Evolutionary conservation across 371 early-diverging fungal genomes (phyloP), one percentile per base, ranked within the genome.

Genomic region (Neoconidiobolus thromboides): DNA sequence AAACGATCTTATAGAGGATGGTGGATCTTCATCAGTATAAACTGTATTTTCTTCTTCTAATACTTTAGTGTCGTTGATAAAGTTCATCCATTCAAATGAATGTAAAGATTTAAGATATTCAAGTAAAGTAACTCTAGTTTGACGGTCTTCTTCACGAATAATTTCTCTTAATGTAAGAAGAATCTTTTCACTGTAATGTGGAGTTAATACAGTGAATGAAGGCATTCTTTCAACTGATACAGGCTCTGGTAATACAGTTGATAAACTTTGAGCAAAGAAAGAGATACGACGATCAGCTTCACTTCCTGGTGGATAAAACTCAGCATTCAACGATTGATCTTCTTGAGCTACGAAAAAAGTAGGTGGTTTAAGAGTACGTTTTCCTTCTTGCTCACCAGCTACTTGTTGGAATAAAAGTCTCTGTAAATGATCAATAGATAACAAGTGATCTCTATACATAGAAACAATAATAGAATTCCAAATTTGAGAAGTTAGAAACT

Each of bases 381-480:
- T 78, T 57, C 79, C 81, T 46, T 57, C 57, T 60, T 81, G 80
- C 46, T 87, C 85, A 59, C 70, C 67, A 44, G 65, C 44, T 2
- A 43, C 60, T 70, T 87, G 82, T 66, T 83, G 82, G 65, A 87
- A 92, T 2, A 90, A 68, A 62, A 91, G 71, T 60, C 79, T 72
- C 56, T 86, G 81, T 4, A 86, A 78, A 61, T 85, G 85, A 56
- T 89, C 86, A 12, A 81, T 78, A 0, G 87, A 85, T 39, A 92
- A 68, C 36, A 85, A 70, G 68, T 90, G 89, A 60, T 90, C 91
- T 15, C 84, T 76, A 62, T 85, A 90, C 88, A 92, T 86, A 42
- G 87, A 80, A 43, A 86, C 80, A n/a, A 89, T 82, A 58, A 92
- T 81, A 0, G 89, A 82, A 63, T 92, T 91, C 92, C 92, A 92